Evolutionary conservation across 1,284 basidiomycete genomes (phyloP).

Genomic region (Afroboletus lepidellus): DNA sequence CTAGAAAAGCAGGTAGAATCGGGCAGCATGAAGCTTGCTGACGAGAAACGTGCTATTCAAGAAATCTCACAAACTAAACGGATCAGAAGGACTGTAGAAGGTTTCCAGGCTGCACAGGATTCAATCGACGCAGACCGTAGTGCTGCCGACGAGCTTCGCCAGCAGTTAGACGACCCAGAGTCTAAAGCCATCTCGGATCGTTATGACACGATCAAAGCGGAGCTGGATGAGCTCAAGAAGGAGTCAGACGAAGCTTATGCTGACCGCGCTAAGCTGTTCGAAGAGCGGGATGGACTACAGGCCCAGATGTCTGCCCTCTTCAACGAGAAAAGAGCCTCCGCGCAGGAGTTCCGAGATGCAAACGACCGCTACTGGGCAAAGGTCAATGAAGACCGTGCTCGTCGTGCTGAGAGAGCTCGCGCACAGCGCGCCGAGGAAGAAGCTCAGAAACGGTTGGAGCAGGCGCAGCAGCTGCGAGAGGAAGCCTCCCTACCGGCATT

Average conservation of each 20-base stretch:
- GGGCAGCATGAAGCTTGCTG: slow-evolving; percentile 89
- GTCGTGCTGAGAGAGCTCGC: slow-evolving; percentile 78
- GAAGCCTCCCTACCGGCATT: slow-evolving; percentile 91
- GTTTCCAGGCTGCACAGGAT: slow-evolving; percentile 77
- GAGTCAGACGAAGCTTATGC: slow-evolving; percentile 86
- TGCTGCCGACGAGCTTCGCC: slow-evolving; percentile 77
- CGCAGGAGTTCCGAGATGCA: slow-evolving; percentile 71
- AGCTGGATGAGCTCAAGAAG: slow-evolving; percentile 86
- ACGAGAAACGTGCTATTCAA: slow-evolving; percentile 91
- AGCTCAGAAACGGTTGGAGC: slow-evolving; percentile 78
- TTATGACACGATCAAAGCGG: slow-evolving; percentile 81
- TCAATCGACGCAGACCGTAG: slow-evolving; percentile 81
- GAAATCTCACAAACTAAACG: slow-evolving; percentile 82
- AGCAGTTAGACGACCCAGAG: slow-evolving; percentile 90
- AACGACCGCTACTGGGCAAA: slow-evolving; percentile 83
- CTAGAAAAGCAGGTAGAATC: slow-evolving; percentile 90
- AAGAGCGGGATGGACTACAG: slow-evolving; percentile 82
- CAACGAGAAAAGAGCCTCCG: slow-evolving; percentile 76
- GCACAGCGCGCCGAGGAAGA: slow-evolving; percentile 85
- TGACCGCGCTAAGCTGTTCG: slow-evolving; percentile 80
- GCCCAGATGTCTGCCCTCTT: slow-evolving; percentile 73
- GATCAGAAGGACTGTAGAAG: slow-evolving; percentile 69
- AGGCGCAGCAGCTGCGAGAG: slow-evolving; percentile 81
- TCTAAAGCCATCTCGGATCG: slow-evolving; percentile 80
- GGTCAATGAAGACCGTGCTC: slow-evolving; percentile 80